Conservation (phyloP, 305 asterid genomes). For the Fraxinus ornus region DNA sequence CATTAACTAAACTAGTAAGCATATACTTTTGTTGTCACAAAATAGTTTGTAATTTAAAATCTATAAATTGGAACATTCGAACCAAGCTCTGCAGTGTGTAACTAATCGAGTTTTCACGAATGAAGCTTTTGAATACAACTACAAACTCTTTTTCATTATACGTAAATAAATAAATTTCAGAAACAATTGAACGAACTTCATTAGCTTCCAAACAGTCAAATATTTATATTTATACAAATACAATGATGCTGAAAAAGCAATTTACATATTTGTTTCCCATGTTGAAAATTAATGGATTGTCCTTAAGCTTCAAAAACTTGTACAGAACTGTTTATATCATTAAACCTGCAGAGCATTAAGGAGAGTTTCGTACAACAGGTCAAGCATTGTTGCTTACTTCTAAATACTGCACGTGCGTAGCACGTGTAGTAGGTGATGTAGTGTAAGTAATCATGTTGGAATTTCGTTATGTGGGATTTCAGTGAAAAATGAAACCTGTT, state of each 20-base stretch:
- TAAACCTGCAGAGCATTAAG: neutral
- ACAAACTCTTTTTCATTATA: neutral
- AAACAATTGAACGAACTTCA: neutral
- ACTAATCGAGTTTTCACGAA: neutral
- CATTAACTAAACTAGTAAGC: neutral
- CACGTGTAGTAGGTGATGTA: no score
- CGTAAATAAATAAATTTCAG: neutral
- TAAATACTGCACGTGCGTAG: no score
- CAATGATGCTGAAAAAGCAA: neutral
- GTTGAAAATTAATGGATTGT: neutral
- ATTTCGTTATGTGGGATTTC: no score
- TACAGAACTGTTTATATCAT: neutral
- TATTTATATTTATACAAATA: neutral
- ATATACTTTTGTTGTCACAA: neutral
- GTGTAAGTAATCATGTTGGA: no score
- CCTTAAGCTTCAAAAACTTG: neutral
- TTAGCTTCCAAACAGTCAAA: neutral
- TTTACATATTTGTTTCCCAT: neutral
- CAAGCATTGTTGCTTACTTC: slow-evolving; percentile 7
- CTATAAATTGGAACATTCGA: neutral
- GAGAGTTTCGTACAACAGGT: neutral
- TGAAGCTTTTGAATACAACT: neutral
- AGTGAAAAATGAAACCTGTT: no score
- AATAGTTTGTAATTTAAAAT: neutral
- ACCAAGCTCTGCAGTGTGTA: neutral